These are phyloP conservation scores for Phaeosphaeria sp. DNA, from an alignment of 2,329 filamentous ascomycete genomes.

Conservation along the genomic window DNA sequence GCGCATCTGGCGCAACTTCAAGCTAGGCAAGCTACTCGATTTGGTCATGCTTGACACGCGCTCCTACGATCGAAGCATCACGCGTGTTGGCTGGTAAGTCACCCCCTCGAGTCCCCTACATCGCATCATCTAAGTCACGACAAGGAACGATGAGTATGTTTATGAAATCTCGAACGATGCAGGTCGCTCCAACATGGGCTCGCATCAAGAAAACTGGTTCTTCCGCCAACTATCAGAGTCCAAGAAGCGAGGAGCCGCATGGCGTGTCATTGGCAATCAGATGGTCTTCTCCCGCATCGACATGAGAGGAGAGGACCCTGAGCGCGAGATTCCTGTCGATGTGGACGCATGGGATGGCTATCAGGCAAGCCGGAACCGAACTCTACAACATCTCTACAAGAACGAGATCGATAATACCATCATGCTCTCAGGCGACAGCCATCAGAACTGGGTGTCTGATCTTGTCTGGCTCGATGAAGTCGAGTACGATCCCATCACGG, in stretches of 20 bases:
- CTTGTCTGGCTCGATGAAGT: neutral
- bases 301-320: neutral
- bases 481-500: neutral
- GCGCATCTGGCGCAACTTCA: conserved; percentile 50
- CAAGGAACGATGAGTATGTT: conserved; percentile 66
- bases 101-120: neutral
- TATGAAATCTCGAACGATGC: conserved; percentile 68
- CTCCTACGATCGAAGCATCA: conserved; percentile 48
- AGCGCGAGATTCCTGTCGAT: conserved; percentile 37
- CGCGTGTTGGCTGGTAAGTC: conserved; percentile 7
- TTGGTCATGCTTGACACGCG: conserved; percentile 52
- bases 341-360: conserved; percentile 65
- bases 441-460: conserved; percentile 62
- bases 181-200: conserved; percentile 71
- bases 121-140: conserved; percentile 6
- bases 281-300: conserved; percentile 47
- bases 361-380: conserved; percentile 63
- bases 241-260: conserved; percentile 65
- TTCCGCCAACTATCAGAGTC: conserved; percentile 56
- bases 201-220: conserved; percentile 72
- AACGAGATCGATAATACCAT: conserved; percentile 72
- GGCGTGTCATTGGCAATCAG: conserved; percentile 74
- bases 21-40: conserved; percentile 48
- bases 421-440: conserved; percentile 71
- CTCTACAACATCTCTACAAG: conserved; percentile 64